Conservation (phyloP, 768 basidiomycete genomes). For the Auricularia sp. region DNA sequence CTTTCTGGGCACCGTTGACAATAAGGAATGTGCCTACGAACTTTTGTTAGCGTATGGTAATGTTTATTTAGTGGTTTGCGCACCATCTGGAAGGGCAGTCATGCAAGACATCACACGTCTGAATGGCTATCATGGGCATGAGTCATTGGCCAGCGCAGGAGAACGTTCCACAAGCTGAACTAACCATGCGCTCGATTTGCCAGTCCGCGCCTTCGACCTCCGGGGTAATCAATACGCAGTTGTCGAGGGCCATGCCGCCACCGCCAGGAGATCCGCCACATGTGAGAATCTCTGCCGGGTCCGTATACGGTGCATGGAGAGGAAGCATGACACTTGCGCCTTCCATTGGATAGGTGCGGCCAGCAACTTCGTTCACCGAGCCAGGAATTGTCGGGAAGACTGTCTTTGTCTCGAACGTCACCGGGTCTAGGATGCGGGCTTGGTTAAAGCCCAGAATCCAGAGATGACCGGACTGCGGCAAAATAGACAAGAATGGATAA, state of each 20-base stretch:
- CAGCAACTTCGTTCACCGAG: conserved; percentile 30
- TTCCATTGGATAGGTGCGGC: conserved; percentile 14
- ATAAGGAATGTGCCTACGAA: neutral
- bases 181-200: conserved; percentile 70
- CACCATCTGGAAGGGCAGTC: conserved; percentile 13
- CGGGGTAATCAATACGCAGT: conserved; percentile 56
- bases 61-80: conserved; percentile 4
- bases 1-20: conserved; percentile 11
- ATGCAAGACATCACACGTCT: conserved; percentile 30
- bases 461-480: conserved; percentile 51
- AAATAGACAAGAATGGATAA: conserved; percentile 65
- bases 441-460: conserved; percentile 79
- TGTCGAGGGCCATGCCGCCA: conserved; percentile 11
- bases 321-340: conserved; percentile 17
- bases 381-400: conserved; percentile 26
- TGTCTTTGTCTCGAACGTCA: conserved; percentile 48
- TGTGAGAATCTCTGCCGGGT: conserved; percentile 8
- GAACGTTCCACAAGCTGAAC: conserved; percentile 12
- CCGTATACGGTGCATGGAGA: conserved; percentile 60
- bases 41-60: neutral
- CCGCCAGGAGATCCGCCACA: conserved; percentile 13
- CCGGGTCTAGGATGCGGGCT: conserved; percentile 62
- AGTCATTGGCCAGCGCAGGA: neutral
- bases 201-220: conserved; percentile 53
- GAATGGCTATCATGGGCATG: conserved; percentile 24